phyloP scores from a whole-genome alignment of 1,284 basidiomycete species.

The Papiliotrema nemorosa region DNA sequence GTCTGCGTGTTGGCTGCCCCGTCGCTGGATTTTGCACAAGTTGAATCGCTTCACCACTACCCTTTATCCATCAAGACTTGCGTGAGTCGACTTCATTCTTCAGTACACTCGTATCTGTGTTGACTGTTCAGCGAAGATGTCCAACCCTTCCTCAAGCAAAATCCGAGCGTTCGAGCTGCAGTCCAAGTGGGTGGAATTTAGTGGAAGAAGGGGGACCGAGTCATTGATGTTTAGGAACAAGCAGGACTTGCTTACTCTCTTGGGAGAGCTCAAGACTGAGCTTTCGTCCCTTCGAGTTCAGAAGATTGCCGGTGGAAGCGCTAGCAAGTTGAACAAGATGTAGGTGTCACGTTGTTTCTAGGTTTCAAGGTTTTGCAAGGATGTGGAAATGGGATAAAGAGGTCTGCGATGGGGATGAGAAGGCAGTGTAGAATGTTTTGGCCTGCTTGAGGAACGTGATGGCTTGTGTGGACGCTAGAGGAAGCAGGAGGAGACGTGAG shows the following conservation, averaged over 20 bases:
- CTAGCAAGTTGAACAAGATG: constrained; percentile 97
- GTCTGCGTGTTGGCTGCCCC: too few relatives aligned
- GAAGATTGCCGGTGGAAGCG: constrained; percentile 95
- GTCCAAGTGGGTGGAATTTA: constrained; percentile 69
- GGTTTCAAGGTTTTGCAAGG: background rate
- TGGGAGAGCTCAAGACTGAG: constrained; percentile 93
- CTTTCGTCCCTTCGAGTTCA: constrained; percentile 90
- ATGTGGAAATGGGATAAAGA: background rate
- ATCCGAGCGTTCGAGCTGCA: constrained; percentile 98
- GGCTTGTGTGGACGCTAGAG: background rate
- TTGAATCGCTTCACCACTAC: background rate
- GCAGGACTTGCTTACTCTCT: constrained; percentile 94
- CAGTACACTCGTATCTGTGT: background rate
- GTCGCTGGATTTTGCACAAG: too few relatives aligned
- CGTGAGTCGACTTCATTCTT: background rate
- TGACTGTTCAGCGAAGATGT: constrained; percentile 28
- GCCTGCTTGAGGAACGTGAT: too few relatives aligned
- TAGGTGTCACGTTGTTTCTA: constrained; percentile 53
- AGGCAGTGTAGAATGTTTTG: too few relatives aligned
- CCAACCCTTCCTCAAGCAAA: constrained; percentile 49
- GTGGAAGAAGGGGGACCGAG: background rate
- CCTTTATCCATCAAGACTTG: background rate
- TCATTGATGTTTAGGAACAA: constrained; percentile 69
- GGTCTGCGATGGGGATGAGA: too few relatives aligned
- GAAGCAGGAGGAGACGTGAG: background rate